Base-by-base conservation (phyloP, 2,329 filamentous ascomycete species). In the Emmonsiellopsis sp. region DNA sequence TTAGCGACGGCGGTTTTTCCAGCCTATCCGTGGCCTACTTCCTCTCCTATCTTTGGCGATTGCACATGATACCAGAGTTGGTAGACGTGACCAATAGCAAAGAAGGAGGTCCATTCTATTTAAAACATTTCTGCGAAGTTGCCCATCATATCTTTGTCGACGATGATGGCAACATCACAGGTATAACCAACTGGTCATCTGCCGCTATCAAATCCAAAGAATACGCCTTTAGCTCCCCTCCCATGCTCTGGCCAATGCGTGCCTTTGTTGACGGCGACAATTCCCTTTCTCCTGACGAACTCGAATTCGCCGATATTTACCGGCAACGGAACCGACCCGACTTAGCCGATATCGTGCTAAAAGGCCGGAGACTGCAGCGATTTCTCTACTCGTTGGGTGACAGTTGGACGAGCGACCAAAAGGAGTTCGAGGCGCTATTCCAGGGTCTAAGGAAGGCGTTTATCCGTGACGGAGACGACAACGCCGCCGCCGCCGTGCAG, bases 1-100 rank as follows among this genome's bases (percentile, higher is more conserved):
- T 51, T 37, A 51, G 20, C 10, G 49, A 42, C n/a, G 41, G 41
- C 20, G 49, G 42, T n/a, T 51, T 51, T 20, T 32, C 49, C 7
- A 32, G 30, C 32, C 15, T 51, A 10, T 6, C 49, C 13, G 10
- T 51, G 3, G 38, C 31, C 38, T 37, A 51, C 37, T 51, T 51
- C 38, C 49, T 51, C 26, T 51, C 49, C 41, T 51, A 51, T 11
- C 49, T 51, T 32, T 51, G 49, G 49, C 49, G 49, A 31, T 31
- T 51, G 7, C 37, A 42, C 38, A 51, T 15, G 38, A 51, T 51
- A 20, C 38, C 37, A 2, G 49, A 51, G 20, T 37, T 51, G 8
- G 38, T 51, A 7, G 37, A 20, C 15, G 41, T 37, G 38, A 43
- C 38, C 16, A 43, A 51, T 8, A 51, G 49, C 49, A 15, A 41